Evolutionary conservation across 2,329 filamentous ascomycete genomes (phyloP), one percentile per base, ranked within the genome.

Genomic region (Aspergillus sp.): DNA sequence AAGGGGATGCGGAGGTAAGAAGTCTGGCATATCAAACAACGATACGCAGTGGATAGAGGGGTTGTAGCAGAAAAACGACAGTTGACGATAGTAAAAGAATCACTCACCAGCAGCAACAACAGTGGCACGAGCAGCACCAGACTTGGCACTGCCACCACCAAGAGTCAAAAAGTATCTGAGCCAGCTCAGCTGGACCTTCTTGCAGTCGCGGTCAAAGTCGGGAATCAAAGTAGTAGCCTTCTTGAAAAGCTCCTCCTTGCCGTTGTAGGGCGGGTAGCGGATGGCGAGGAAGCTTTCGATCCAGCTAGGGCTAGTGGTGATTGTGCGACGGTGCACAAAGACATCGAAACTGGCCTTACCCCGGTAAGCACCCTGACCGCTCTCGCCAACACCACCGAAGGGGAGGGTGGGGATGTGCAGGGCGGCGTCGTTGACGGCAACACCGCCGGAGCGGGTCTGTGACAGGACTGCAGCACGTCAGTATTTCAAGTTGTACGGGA

Each of bases 351-450:
- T 81, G n/a, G 89, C 83, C 70, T 87, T 87, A 62, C 92, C 92
- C 68, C 90, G 87, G 80, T 96, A 96, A 30, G 85, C 80, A 63
- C 92, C 92, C 63, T 84, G 84, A 57, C 92, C 92, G 48, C 88
- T 91, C 67, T 89, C 85, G 65, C 92, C 92, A 7, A 96, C 89
- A 69, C 92, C 92, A 65, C 92, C 92, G 73, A 96, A 96, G 39
- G 89, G 82, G 2, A 95, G 80, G 2, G 88, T 91, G 32, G 86
- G 84, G 64, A 95, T 84, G 21, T 92, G 90, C 79, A 89, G 88
- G 74, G 87, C 89, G 57, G 85, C 83, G 72, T 82, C 80, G 63
- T 82, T 82, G 66, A 81, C 69, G 49, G 79, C 83, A 28, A 86
- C 89, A 65, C 89, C 89, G 57, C 89, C 89, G 1, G 89, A 91